phyloP scores from a whole-genome alignment of 139 green algal genomes.

The Picochlorum sp. region DNA sequence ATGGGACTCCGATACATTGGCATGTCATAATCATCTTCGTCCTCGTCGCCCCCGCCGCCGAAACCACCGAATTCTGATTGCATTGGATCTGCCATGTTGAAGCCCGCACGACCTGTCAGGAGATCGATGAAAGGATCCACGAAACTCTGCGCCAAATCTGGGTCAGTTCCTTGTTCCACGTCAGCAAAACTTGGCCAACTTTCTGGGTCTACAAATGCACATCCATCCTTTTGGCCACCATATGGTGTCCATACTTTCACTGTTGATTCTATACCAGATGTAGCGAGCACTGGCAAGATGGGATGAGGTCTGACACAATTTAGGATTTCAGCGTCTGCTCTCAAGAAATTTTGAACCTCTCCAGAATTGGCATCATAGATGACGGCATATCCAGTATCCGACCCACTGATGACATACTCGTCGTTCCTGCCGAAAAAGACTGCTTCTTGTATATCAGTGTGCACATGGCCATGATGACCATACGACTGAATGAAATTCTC shows the following conservation, averaged over 20 bases:
- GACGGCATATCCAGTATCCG: slow-evolving; percentile 70
- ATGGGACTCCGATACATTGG: no score
- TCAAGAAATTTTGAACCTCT: slow-evolving; percentile 19
- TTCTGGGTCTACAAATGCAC: no score
- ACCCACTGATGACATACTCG: slow-evolving; percentile 57
- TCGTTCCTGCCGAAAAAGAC: slow-evolving; percentile 55
- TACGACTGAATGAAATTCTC: slow-evolving; percentile 20
- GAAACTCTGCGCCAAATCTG: no score
- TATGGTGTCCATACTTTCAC: slow-evolving; percentile 27
- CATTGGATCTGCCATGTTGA: no score
- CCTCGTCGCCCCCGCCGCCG: no score
- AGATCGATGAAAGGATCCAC: no score
- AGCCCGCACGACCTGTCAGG: no score
- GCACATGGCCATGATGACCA: slow-evolving; percentile 44
- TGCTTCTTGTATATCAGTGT: slow-evolving; percentile 86
- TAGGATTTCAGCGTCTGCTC: slow-evolving; percentile 62
- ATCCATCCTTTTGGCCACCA: neutral
- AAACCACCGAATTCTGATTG: no score
- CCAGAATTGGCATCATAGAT: slow-evolving; percentile 50
- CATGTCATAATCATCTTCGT: no score
- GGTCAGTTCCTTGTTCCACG: no score
- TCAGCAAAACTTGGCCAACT: no score
- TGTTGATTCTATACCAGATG: slow-evolving; percentile 69
- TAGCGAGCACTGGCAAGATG: slow-evolving; percentile 63
- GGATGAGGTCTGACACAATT: slow-evolving; percentile 76